A percentile compares a stretch with the other conserved stretches of the same genome.
Evolutionary conservation across 2,329 filamentous ascomycete species (phyloP).

Genomic region (Aspergillus uvarum): DNA sequence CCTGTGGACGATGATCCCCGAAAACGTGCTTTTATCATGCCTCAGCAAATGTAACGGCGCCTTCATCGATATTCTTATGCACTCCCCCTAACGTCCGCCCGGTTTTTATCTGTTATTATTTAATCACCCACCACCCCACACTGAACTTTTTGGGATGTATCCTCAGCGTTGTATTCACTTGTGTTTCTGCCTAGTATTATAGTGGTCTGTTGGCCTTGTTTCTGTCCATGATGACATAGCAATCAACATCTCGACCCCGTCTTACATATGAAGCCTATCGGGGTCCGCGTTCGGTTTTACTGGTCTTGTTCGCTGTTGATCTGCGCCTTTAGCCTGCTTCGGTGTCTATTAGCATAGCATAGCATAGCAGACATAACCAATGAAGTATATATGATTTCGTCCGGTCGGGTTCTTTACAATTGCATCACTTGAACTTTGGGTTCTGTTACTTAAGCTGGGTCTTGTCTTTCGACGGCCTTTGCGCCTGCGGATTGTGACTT

Average conservation of each 20-base stretch:
- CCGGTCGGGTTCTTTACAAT: no score
- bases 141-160: background rate
- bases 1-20: constrained; percentile 22
- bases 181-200: background rate
- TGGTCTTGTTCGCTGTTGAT: background rate
- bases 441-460: no score
- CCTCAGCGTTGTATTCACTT: background rate
- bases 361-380: background rate
- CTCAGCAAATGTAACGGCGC: constrained; percentile 14
- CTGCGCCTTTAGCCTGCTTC: background rate
- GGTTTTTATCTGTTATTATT: background rate
- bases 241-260: background rate
- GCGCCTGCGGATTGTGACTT: no score
- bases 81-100: background rate
- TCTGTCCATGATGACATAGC: background rate
- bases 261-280: background rate
- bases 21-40: constrained; percentile 23
- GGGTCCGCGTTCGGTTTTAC: background rate
- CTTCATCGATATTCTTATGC: background rate
- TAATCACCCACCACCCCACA: background rate
- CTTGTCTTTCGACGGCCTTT: no score
- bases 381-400: background rate
- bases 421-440: no score
- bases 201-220: background rate
- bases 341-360: background rate